These are phyloP conservation scores for Phlyctochytrium arcticum DNA, from an alignment of 192 early-diverging fungal genomes.

Conservation along the genomic window DNA sequence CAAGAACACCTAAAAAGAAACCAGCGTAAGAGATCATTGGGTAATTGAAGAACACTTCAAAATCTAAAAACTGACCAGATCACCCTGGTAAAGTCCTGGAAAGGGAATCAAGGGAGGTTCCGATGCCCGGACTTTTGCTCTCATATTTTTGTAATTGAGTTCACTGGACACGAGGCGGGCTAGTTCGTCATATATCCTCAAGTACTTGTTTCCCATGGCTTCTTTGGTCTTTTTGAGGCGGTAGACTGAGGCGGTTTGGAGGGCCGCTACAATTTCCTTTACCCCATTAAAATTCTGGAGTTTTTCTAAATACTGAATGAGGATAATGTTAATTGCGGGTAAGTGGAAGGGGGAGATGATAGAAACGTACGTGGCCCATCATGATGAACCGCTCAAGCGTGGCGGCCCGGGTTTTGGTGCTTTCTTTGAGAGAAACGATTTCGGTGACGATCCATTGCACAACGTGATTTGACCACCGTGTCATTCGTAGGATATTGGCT, in stretches of 20 bases:
- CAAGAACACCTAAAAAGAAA: conserved; percentile 42
- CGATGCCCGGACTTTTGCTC: conserved; percentile 42
- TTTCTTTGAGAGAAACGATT: conserved; percentile 47
- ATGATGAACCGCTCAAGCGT: conserved; percentile 43
- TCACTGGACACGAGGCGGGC: conserved; percentile 42
- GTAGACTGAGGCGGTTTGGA: conserved; percentile 49
- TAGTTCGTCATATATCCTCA: conserved; percentile 46
- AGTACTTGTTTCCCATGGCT: conserved; percentile 38
- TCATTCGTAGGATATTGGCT: conserved; percentile 51
- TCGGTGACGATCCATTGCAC: conserved; percentile 54
- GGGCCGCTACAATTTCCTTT: conserved; percentile 53
- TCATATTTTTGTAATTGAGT: conserved; percentile 54
- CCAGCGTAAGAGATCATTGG: too few species aligned
- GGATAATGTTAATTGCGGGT: background rate
- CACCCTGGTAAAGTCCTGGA: conserved; percentile 56
- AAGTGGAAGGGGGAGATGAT: background rate
- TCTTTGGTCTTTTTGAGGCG: conserved; percentile 55
- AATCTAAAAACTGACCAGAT: conserved; percentile 29
- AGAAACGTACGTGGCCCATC: conserved; percentile 29
- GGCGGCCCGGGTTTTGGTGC: conserved; percentile 34
- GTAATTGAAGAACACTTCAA: too few species aligned
- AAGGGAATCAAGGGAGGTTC: conserved; percentile 58
- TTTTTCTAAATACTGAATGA: conserved; percentile 29
- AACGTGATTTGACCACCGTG: conserved; percentile 56
- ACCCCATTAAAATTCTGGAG: conserved; percentile 59